Conservation (phyloP, 2,329 filamentous ascomycete genomes). For the Pyrenophora graminea region DNA sequence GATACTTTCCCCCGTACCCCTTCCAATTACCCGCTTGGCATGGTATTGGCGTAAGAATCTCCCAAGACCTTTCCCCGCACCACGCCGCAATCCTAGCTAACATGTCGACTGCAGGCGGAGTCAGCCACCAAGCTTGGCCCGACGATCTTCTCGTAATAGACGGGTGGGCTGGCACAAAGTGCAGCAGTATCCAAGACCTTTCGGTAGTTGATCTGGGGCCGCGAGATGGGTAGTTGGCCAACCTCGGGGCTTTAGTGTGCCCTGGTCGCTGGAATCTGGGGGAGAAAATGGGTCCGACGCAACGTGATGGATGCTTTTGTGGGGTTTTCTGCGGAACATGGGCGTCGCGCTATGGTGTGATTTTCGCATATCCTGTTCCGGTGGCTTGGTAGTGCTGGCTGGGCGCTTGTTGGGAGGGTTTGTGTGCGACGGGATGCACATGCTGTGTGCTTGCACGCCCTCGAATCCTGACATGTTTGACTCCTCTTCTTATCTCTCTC, state of each 20-base stretch:
- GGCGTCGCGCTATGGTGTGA: not conserved
- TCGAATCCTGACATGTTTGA: not conserved
- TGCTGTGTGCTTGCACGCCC: not conserved
- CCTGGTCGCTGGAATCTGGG: slow-evolving; percentile 4
- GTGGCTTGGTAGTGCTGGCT: not conserved
- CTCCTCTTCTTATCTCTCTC: not conserved
- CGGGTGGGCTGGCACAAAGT: not conserved
- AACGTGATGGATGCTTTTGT: not conserved
- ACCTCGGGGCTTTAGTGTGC: not conserved
- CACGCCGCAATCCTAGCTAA: slow-evolving; percentile 10
- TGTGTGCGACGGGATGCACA: slow-evolving; percentile 2
- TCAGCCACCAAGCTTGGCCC: slow-evolving; percentile 14
- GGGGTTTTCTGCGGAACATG: not conserved
- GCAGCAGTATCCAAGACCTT: slow-evolving; percentile 6
- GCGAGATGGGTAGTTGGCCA: not conserved
- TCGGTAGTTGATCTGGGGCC: slow-evolving; percentile 8
- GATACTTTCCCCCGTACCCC: not conserved
- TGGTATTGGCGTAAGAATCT: slow-evolving; percentile 19
- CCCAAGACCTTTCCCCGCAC: slow-evolving; percentile 35
- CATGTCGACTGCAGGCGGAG: not conserved
- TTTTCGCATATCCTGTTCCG: not conserved
- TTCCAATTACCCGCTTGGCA: slow-evolving; percentile 7
- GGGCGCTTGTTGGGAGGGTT: not conserved
- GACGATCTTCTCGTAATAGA: slow-evolving; percentile 11
- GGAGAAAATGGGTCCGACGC: slow-evolving; percentile 6